A percentile compares a stretch with the other conserved stretches of the same genome.
Conservation (phyloP, 2,329 filamentous ascomycete species). For the Zymoseptoria pseudotritici region DNA sequence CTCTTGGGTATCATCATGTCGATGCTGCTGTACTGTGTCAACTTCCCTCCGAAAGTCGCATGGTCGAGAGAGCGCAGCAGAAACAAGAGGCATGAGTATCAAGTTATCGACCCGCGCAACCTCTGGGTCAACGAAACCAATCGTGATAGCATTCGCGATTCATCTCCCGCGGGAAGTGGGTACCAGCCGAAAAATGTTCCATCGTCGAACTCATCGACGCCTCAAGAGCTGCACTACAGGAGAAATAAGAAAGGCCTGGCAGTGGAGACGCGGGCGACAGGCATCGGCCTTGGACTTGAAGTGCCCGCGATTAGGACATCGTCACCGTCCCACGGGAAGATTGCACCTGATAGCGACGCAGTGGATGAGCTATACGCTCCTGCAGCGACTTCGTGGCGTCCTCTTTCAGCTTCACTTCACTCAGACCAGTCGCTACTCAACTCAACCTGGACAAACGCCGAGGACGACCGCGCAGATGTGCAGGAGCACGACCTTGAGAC, state of each 20-base stretch:
- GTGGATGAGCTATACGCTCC: background rate
- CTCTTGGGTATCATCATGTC: constrained; percentile 12
- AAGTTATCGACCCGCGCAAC: background rate
- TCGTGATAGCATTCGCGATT: constrained; percentile 1
- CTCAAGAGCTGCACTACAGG: background rate
- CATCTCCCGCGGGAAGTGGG: background rate
- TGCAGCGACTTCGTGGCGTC: background rate
- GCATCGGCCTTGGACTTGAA: background rate
- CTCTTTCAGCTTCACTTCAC: background rate
- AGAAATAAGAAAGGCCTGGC: background rate
- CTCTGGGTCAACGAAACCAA: background rate
- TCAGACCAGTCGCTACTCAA: background rate
- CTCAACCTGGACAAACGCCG: background rate
- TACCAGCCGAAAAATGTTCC: background rate
- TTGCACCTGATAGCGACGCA: background rate
- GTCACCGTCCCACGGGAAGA: background rate
- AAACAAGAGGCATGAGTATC: background rate
- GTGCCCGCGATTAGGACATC: background rate
- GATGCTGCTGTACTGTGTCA: constrained; percentile 16
- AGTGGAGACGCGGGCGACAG: background rate
- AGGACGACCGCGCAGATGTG: background rate
- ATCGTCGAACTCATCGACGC: background rate
- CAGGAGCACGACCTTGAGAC: background rate
- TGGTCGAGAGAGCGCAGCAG: background rate
- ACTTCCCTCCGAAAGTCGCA: constrained; percentile 13